Evolutionary conservation across 2,329 filamentous ascomycete genomes (phyloP), one percentile per base, ranked within the genome.

Genomic region (Diaporthe aspalathi): DNA sequence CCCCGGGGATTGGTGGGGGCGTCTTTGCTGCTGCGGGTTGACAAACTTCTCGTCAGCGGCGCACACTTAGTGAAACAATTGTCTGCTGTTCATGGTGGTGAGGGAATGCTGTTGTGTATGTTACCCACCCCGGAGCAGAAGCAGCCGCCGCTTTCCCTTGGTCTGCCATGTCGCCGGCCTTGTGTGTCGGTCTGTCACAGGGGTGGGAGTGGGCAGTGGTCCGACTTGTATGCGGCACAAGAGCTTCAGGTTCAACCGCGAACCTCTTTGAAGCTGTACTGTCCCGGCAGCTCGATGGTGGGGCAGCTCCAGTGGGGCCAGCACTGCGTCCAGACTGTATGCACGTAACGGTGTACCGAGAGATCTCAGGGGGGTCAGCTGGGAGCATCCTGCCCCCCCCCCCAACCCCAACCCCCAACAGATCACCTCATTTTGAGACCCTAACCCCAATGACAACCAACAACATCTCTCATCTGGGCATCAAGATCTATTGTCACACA

Each of bases 1-100:
- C 94, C 94, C 77, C 94, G 88, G 57, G 93, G 92, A 81, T 97
- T 97, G 72, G 92, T 92, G 60, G 88, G 81, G 50, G 88, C 82
- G 80, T 86, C 87, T 77, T 87, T 84, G 74, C 83, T 84, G 69
- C 27, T 70, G 68, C n/a, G 40, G 27, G 22, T n/a, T n/a, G 22
- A 49, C 40, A 65, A 27, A 22, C 43, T 63, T 45, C 8, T 38
- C 16, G 62, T 70, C 53, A 71, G 70, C 50, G 52, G 54, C 49
- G 35, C 27, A 12, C 12, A 12, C 9, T 5, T 35, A 35, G 5
- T 35, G 14, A 43, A n/a, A 17, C 4, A 17, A 52, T 14, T 17
- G 14, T 43, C 29, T 17, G 3, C n/a, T 35, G 12, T 35, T 47
- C n/a, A 5, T 47, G 8, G 20, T 20, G 16, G 11, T 52, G 27